phyloP scores from a whole-genome alignment of 2,329 filamentous ascomycete genomes.

The Cryphonectria nitschkei region DNA sequence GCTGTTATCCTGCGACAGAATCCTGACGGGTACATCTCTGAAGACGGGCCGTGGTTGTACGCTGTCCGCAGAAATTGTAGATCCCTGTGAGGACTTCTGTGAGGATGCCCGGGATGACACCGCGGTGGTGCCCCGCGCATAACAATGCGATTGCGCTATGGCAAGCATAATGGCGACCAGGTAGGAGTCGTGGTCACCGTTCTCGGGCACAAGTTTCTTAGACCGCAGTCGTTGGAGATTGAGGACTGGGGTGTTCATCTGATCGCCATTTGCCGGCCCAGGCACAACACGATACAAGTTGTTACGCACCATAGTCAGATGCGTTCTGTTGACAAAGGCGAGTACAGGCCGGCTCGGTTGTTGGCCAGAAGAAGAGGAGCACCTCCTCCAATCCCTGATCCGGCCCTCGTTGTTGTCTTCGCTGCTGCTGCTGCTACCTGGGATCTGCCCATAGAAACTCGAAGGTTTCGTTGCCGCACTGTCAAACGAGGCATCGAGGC shows the following conservation, averaged over 20 bases:
- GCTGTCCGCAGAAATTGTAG: slow-evolving; percentile 28
- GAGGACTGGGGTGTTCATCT: slow-evolving; percentile 51
- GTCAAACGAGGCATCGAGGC: slow-evolving; percentile 38
- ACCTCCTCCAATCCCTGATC: slow-evolving; percentile 29
- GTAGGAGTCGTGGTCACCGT: slow-evolving; percentile 56
- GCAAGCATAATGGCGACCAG: slow-evolving; percentile 57
- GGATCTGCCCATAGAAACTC: slow-evolving; percentile 38
- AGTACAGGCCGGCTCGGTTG: slow-evolving; percentile 40
- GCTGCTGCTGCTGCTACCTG: slow-evolving; percentile 32
- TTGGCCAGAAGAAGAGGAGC: slow-evolving; percentile 16
- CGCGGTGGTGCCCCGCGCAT: slow-evolving; percentile 36
- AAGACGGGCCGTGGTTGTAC: slow-evolving; percentile 41
- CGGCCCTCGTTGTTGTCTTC: slow-evolving; percentile 29
- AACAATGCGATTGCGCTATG: slow-evolving; percentile 61
- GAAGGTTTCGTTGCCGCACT: slow-evolving; percentile 41
- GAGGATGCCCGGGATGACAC: slow-evolving; percentile 29
- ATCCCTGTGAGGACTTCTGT: slow-evolving; percentile 33
- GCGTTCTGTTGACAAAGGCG: slow-evolving; percentile 53
- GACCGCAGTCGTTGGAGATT: slow-evolving; percentile 52
- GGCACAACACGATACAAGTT: slow-evolving; percentile 51
- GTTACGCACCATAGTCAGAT: slow-evolving; percentile 50
- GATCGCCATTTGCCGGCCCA: slow-evolving; percentile 42
- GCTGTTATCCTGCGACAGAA: slow-evolving; percentile 55
- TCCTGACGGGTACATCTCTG: slow-evolving; percentile 51
- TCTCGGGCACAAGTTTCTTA: slow-evolving; percentile 50